phyloP scores from a whole-genome alignment of 73 alveolate species.

The Paramecium caudatum region DNA sequence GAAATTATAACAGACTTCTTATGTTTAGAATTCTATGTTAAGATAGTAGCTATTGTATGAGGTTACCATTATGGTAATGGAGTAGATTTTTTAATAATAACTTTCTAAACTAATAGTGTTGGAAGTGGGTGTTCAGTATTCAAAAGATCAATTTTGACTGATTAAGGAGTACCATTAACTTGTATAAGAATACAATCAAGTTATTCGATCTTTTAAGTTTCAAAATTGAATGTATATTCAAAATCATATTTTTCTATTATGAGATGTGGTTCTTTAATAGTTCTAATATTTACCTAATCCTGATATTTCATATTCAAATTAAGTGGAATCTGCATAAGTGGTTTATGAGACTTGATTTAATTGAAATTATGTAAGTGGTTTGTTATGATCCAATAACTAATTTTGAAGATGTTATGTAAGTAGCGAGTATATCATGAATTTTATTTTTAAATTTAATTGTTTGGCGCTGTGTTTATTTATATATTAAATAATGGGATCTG shows the following conservation, averaged over 20 bases:
- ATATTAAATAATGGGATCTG: background rate
- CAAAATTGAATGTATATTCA: slow-evolving; percentile 12
- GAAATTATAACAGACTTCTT: background rate
- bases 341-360: background rate
- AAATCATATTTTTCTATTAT: background rate
- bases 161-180: background rate
- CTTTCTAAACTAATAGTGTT: background rate
- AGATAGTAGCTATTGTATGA: background rate
- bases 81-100: background rate
- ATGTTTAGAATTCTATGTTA: background rate
- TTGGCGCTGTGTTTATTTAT: slow-evolving; percentile 25
- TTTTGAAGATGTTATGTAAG: background rate
- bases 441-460: slow-evolving; percentile 13
- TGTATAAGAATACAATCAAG: background rate
- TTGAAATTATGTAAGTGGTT: background rate
- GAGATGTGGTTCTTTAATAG: background rate
- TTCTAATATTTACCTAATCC: background rate
- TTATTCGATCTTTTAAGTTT: background rate
- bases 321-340: background rate
- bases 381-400: background rate
- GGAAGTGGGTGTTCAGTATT: background rate
- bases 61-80: background rate
- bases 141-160: background rate
- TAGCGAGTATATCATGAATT: slow-evolving; percentile 24
- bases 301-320: background rate